phyloP scores from a whole-genome alignment of 202 grass and related monocot species.

The Setaria italica region DNA sequence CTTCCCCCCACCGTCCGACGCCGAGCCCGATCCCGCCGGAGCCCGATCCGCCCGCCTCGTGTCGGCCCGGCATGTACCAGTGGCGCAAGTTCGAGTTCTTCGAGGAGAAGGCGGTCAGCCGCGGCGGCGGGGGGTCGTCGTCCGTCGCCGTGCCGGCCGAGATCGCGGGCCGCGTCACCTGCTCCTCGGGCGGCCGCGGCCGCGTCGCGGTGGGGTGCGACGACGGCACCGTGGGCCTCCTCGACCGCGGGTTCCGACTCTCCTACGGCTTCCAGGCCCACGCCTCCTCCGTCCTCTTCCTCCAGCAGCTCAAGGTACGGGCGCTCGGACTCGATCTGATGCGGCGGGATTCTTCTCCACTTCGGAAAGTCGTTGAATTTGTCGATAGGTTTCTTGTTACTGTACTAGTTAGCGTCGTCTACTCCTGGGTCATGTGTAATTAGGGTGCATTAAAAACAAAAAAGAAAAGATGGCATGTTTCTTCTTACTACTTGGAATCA shows the following conservation, averaged over 20 bases:
- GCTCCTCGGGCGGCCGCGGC: constrained; percentile 79
- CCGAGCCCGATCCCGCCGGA: constrained; percentile 25
- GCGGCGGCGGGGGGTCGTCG: constrained; percentile 37
- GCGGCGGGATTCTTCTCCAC: background rate
- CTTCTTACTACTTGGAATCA: background rate
- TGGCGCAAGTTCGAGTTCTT: constrained; percentile 98
- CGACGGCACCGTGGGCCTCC: constrained; percentile 82
- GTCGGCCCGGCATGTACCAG: constrained; percentile 62
- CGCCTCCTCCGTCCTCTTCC: constrained; percentile 76
- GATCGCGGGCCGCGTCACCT: constrained; percentile 62
- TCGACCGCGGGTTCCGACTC: constrained; percentile 89
- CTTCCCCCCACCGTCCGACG: background rate
- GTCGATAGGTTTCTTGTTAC: background rate
- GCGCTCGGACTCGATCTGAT: background rate
- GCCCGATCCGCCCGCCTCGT: constrained; percentile 8
- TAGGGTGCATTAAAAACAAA: background rate
- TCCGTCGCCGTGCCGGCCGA: constrained; percentile 58
- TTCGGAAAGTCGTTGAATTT: background rate
- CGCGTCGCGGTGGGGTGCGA: constrained; percentile 86
- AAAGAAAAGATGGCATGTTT: background rate
- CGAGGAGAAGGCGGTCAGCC: constrained; percentile 82
- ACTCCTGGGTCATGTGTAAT: background rate
- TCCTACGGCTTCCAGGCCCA: constrained; percentile 88
- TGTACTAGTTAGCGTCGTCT: background rate
- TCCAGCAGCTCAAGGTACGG: constrained; percentile 94